Evolutionary conservation across 2,329 filamentous ascomycete species (phyloP).

Genomic region (Xylariomycetidae sp.): DNA sequence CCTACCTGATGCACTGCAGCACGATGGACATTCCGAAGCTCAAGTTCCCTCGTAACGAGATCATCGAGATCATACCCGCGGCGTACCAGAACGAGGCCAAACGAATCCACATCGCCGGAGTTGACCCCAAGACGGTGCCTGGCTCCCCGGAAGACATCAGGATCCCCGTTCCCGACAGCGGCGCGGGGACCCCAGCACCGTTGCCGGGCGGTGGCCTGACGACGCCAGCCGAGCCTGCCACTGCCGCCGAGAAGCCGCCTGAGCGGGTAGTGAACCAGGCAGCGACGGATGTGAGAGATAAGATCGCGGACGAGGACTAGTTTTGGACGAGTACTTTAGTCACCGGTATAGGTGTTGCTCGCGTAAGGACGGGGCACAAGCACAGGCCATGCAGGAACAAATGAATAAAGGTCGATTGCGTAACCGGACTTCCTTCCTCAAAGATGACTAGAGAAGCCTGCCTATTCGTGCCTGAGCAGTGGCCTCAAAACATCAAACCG

Average conservation of each 20-base stretch:
- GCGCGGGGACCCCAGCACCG: slow-evolving; percentile 33
- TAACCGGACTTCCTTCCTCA: too few species aligned
- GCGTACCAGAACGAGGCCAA: slow-evolving; percentile 96
- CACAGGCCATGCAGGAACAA: too few species aligned
- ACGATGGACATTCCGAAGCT: slow-evolving; percentile 89
- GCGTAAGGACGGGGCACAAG: too few species aligned
- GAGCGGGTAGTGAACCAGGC: slow-evolving; percentile 25
- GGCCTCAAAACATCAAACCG: slow-evolving; percentile 27
- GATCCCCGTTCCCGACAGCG: slow-evolving; percentile 59
- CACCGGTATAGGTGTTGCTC: not conserved
- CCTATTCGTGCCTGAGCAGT: too few species aligned
- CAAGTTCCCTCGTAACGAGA: slow-evolving; percentile 91
- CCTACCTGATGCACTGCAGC: slow-evolving; percentile 97
- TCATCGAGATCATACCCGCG: slow-evolving; percentile 97
- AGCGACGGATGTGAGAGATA: slow-evolving; percentile 25
- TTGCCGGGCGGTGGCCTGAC: slow-evolving; percentile 43
- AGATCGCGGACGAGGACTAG: slow-evolving; percentile 27
- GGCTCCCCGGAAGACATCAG: slow-evolving; percentile 75
- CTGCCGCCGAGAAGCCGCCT: slow-evolving; percentile 17
- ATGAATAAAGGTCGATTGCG: too few species aligned
- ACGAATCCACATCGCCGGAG: slow-evolving; percentile 74
- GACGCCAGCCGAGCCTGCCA: slow-evolving; percentile 38
- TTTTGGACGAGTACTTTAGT: not conserved
- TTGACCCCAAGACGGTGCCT: slow-evolving; percentile 62
- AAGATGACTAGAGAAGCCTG: too few species aligned